Conservation (phyloP, 2,329 filamentous ascomycete genomes). For the Lachnellula subtilissima region DNA sequence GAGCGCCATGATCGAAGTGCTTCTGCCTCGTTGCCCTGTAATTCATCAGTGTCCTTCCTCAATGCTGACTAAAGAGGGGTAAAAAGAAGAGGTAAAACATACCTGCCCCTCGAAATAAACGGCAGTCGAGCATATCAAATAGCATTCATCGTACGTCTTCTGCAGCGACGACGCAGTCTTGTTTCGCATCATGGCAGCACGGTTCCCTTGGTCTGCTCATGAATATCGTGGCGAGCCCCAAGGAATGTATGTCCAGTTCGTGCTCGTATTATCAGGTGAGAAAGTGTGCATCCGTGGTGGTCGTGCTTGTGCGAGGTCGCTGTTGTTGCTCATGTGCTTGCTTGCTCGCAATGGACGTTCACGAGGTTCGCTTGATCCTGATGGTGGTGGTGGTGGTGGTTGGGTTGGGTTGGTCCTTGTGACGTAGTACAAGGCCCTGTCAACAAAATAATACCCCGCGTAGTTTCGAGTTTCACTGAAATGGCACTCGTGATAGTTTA, state of each 20-base stretch:
- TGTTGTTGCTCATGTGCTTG: background rate
- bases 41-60: slow-evolving; percentile 8
- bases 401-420: no score
- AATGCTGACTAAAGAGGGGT: background rate
- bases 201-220: background rate
- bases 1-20: slow-evolving; percentile 86
- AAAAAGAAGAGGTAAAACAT: slow-evolving; percentile 20
- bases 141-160: slow-evolving; percentile 97
- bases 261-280: background rate
- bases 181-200: slow-evolving; percentile 41
- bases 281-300: background rate
- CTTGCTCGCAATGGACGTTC: background rate
- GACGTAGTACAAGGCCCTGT: no score
- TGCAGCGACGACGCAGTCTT: slow-evolving; percentile 72
- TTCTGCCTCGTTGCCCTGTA: slow-evolving; percentile 82
- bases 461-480: no score
- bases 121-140: slow-evolving; percentile 88
- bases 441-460: no score
- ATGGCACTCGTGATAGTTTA: no score
- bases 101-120: slow-evolving; percentile 96
- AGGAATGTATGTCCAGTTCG: background rate
- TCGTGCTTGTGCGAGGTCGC: background rate
- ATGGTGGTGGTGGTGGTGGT: no score
- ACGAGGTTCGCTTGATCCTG: background rate
- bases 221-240: background rate